A percentile compares a stretch with the other conserved stretches of the same genome.
Conservation (phyloP, 192 early-diverging fungal species). For the Backusella tarrabulga region DNA sequence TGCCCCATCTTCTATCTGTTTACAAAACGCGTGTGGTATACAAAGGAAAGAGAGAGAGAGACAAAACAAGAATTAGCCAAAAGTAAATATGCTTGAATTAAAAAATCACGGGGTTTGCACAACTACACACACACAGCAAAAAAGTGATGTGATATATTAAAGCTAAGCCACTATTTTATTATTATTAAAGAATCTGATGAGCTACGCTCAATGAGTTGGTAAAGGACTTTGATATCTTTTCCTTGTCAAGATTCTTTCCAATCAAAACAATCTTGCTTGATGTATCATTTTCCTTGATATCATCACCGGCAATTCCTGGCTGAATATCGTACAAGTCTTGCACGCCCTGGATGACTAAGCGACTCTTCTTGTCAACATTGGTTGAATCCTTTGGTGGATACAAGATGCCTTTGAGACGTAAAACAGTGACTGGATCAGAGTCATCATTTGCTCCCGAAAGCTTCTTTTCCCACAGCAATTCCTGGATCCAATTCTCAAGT, state of each 20-base stretch:
- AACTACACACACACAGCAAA: background rate
- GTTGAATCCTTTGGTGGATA: constrained; percentile 31
- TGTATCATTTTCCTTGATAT: constrained; percentile 21
- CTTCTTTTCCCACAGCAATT: constrained; percentile 59
- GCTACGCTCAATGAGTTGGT: background rate
- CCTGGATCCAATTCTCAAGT: constrained; percentile 63
- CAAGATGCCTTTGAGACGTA: constrained; percentile 64
- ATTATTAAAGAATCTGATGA: background rate
- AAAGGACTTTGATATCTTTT: constrained; percentile 25
- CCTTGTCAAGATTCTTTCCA: constrained; percentile 29
- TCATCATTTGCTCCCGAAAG: constrained; percentile 16
- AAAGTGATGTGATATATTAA: background rate
- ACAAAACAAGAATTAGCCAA: background rate
- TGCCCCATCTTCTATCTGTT: background rate
- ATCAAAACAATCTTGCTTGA: constrained; percentile 41
- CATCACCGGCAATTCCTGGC: constrained; percentile 33
- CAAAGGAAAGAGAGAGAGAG: background rate
- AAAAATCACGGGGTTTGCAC: background rate
- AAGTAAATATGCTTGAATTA: background rate
- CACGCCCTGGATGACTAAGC: constrained; percentile 59
- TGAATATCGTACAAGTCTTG: constrained; percentile 69
- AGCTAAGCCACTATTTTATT: background rate
- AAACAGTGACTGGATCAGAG: constrained; percentile 39
- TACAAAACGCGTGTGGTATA: background rate
- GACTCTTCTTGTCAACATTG: constrained; percentile 24